Conservation (phyloP, 768 basidiomycete species). For the Tulasnella calospora region DNA sequence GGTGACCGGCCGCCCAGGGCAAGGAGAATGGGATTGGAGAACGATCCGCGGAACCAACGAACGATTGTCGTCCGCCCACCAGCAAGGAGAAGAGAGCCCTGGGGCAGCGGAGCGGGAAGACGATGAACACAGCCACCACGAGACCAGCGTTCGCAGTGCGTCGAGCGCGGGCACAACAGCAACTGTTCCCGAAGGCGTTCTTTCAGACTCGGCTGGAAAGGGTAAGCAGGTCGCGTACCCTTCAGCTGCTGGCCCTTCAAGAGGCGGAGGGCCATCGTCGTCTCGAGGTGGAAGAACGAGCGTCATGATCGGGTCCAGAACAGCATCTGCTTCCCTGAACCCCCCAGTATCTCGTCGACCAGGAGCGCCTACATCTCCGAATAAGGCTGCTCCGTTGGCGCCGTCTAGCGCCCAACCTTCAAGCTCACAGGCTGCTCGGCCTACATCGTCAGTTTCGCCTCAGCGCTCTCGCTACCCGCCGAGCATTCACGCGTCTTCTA, state of each 20-base stretch:
- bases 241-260: neutral
- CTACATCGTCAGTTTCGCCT: slow-evolving; percentile 14
- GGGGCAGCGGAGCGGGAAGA: neutral
- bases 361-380: neutral
- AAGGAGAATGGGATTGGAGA: slow-evolving; percentile 68
- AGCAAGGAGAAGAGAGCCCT: neutral
- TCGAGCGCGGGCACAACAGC: slow-evolving; percentile 16
- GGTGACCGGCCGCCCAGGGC: slow-evolving; percentile 32
- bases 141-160: slow-evolving; percentile 10
- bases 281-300: slow-evolving; percentile 4
- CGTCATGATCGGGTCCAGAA: neutral
- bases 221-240: neutral
- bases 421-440: neutral
- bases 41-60: neutral
- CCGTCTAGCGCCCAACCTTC: neutral
- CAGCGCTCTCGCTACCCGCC: slow-evolving; percentile 47
- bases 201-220: neutral
- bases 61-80: neutral
- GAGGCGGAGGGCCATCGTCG: slow-evolving; percentile 10
- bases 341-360: slow-evolving; percentile 11
- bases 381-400: neutral
- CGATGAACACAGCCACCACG: slow-evolving; percentile 1
- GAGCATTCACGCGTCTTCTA: slow-evolving; percentile 34
- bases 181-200: neutral
- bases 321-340: neutral